These are phyloP conservation scores for Hypericum perforatum DNA, from an alignment of 345 rosid species.

Conservation along the genomic window DNA sequence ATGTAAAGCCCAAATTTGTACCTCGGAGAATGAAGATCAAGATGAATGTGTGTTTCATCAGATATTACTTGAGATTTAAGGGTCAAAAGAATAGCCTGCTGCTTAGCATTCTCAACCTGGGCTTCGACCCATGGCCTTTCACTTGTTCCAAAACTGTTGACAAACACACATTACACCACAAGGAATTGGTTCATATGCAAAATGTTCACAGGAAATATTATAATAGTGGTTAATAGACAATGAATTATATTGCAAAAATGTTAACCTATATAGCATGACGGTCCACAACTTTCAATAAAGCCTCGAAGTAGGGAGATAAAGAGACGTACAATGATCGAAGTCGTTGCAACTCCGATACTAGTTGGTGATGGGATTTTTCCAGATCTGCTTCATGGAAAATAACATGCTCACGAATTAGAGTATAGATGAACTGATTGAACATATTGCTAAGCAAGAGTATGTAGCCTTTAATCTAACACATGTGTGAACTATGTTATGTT, in stretches of 20 bases:
- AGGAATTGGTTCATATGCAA: no score
- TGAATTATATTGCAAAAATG: no score
- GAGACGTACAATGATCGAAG: constrained; percentile 83
- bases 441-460: no score
- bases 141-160: constrained; percentile 80
- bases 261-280: background rate
- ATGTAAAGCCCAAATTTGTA: constrained; percentile 15
- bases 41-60: constrained; percentile 94
- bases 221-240: no score
- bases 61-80: constrained; percentile 84
- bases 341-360: constrained; percentile 83
- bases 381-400: constrained; percentile 42
- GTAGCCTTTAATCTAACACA: no score
- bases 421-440: no score
- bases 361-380: constrained; percentile 82
- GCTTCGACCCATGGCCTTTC: constrained; percentile 99
- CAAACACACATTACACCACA: background rate
- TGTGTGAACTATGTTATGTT: no score
- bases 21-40: constrained; percentile 92
- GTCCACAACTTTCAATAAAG: background rate
- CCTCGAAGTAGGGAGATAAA: background rate
- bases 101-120: constrained; percentile 92
- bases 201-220: no score
- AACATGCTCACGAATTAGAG: background rate
- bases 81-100: constrained; percentile 75